phyloP scores from a whole-genome alignment of 2,329 filamentous ascomycete genomes.

The Venturia effusa region DNA sequence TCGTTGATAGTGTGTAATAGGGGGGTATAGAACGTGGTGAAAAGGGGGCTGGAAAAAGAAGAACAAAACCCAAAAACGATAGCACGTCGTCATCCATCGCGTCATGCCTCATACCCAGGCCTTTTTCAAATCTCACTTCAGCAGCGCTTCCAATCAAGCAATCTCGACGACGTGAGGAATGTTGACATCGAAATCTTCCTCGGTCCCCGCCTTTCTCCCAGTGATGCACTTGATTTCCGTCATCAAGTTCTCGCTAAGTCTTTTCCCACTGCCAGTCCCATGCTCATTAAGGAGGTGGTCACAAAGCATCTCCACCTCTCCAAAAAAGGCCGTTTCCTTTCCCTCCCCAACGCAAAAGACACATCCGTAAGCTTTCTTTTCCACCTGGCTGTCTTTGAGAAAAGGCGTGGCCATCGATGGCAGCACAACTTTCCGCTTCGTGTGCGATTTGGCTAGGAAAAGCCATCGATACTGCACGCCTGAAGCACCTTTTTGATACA shows the following conservation, averaged over 20 bases:
- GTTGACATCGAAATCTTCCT: constrained; percentile 29
- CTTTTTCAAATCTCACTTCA: background rate
- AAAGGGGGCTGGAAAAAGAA: background rate
- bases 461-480: constrained; percentile 26
- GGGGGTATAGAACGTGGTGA: background rate
- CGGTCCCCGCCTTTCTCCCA: constrained; percentile 21
- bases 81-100: background rate
- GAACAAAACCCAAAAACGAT: background rate
- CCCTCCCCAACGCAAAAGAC: constrained; percentile 24
- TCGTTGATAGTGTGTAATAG: background rate
- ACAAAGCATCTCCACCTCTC: constrained; percentile 28
- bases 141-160: background rate
- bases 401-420: background rate
- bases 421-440: constrained; percentile 15
- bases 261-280: constrained; percentile 16
- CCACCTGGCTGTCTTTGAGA: constrained; percentile 4
- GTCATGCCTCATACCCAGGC: background rate
- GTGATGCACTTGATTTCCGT: constrained; percentile 25
- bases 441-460: constrained; percentile 28
- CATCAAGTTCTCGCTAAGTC: constrained; percentile 19
- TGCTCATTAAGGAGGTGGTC: constrained; percentile 28
- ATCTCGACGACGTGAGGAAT: constrained; percentile 14
- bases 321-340: constrained; percentile 24
- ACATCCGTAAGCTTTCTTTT: constrained; percentile 23
- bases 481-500: constrained; percentile 13